Conservation (phyloP, 2,329 filamentous ascomycete species). For the Anthostomella pinea region DNA sequence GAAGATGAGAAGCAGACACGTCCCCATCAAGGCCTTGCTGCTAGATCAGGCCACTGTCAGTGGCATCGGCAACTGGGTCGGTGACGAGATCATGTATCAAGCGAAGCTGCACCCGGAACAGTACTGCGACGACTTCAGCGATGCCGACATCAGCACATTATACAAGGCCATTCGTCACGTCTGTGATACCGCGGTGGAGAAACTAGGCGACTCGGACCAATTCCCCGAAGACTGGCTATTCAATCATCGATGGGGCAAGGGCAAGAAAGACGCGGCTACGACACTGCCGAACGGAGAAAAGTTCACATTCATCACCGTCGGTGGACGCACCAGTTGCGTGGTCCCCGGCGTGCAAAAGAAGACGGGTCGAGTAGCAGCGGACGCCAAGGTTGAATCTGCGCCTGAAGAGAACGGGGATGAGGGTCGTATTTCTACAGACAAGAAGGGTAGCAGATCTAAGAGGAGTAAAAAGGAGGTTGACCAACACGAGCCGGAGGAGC, state of each 20-base stretch:
- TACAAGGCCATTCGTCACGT: constrained; percentile 74
- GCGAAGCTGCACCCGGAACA: constrained; percentile 88
- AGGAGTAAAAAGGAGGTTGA: constrained; percentile 11
- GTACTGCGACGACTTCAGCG: constrained; percentile 77
- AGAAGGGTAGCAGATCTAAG: constrained; percentile 5
- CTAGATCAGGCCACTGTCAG: constrained; percentile 86
- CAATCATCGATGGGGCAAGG: constrained; percentile 85
- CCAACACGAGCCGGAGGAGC: constrained; percentile 12
- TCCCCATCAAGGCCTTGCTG: constrained; percentile 85
- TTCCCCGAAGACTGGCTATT: constrained; percentile 90
- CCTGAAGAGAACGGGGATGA: constrained; percentile 13
- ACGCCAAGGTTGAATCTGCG: constrained; percentile 38
- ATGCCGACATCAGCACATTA: constrained; percentile 67
- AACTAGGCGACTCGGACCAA: constrained; percentile 75
- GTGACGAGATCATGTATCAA: constrained; percentile 89
- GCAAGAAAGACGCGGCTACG: constrained; percentile 66
- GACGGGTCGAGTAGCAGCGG: constrained; percentile 41
- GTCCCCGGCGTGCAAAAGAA: constrained; percentile 87
- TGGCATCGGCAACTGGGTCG: constrained; percentile 96
- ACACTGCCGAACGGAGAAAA: constrained; percentile 80
- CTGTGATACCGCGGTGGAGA: constrained; percentile 74
- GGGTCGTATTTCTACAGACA: constrained; percentile 23
- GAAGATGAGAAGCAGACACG: constrained; percentile 71
- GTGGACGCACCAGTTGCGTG: constrained; percentile 85
- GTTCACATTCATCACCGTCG: constrained; percentile 83